A percentile compares a stretch with the other conserved stretches of the same genome.
Conservation (phyloP, 202 grass and related monocot species). For the Zizania palustris region DNA sequence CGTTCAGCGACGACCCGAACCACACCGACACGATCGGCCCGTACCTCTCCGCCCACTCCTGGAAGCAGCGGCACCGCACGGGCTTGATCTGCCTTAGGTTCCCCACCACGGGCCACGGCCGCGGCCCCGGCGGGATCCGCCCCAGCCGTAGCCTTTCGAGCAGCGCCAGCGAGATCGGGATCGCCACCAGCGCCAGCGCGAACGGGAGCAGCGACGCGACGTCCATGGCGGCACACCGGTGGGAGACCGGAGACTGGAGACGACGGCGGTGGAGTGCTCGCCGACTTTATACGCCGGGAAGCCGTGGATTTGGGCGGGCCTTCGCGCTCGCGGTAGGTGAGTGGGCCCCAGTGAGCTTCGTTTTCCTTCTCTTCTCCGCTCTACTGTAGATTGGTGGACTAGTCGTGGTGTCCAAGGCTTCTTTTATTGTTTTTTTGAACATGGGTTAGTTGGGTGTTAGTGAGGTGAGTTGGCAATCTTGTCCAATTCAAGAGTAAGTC, state of each 20-base stretch:
- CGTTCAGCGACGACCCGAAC: conserved; percentile 74
- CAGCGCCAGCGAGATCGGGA: conserved; percentile 26
- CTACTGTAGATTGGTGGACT: not conserved
- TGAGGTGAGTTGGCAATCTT: too few species aligned
- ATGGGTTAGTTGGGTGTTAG: too few species aligned
- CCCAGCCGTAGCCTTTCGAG: conserved; percentile 48
- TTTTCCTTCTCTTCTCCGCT: too few species aligned
- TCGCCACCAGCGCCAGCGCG: conserved; percentile 42
- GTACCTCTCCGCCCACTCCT: conserved; percentile 71
- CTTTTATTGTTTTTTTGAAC: too few species aligned
- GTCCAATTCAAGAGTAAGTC: too few species aligned
- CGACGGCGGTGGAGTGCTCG: not conserved
- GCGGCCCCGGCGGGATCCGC: conserved; percentile 62
- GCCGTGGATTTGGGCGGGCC: not conserved
- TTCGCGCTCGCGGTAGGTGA: conserved; percentile 56
- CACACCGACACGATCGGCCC: conserved; percentile 82
- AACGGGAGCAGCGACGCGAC: conserved; percentile 33
- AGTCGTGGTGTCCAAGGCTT: too few species aligned
- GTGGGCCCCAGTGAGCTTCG: conserved; percentile 12
- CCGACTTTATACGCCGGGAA: conserved; percentile 45
- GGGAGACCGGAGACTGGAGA: conserved; percentile 15
- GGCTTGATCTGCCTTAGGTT: conserved; percentile 89
- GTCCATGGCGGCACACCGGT: conserved; percentile 45
- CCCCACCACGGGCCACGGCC: conserved; percentile 76
- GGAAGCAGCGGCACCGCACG: conserved; percentile 75